Base-by-base conservation (phyloP, 2,329 filamentous ascomycete genomes). In the Phialemonium atrogriseum region DNA sequence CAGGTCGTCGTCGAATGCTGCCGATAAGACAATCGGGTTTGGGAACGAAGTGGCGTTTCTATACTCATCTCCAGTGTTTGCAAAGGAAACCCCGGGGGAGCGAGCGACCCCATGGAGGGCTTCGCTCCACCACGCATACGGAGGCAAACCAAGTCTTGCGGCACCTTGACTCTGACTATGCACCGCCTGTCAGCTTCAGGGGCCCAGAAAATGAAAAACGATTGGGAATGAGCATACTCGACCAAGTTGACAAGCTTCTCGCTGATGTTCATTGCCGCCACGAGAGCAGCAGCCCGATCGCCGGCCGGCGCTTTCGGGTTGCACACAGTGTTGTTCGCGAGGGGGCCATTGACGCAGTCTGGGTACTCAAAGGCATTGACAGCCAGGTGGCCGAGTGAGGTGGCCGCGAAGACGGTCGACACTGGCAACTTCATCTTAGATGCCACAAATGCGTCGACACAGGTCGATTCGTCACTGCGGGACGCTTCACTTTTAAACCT, bases 31-130 rank as follows among this genome's bases (percentile, higher is more conserved):
- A 20, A 83, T 75, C 0, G 78, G 77, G 47, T 70, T 68, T 0
- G 78, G 76, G 46, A 82, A 82, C 0, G 70, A 75, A 0, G 78
- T 82, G 0, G 77, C 71, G 48, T 68, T 72, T 41, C 62, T 70
- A 46, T 66, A 82, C 9, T 68, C 53, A 5, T 68, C 68, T 5
- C 16, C 40, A 10, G 54, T 56, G 5, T 51, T 50, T n/a, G 64
- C 62, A 49, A 75, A 77, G 18, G 66, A 61, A 5, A 72, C 70
- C 1, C 70, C 73, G 1, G 62, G 62, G 5, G 59, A 58, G 9
- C 48, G 45, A 7, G 66, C 73, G 0, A 79, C 58, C 4, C 74
- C 74, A 43, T 78, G 73, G 0, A 77, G 60, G 1, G 67, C 72
- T 46, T 73, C 68, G 27, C 60, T 63, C 71, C 71, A 76, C 55